Evolutionary conservation across 495 filamentous ascomycete genomes (phyloP).

Genomic region (Penicillium canariense): DNA sequence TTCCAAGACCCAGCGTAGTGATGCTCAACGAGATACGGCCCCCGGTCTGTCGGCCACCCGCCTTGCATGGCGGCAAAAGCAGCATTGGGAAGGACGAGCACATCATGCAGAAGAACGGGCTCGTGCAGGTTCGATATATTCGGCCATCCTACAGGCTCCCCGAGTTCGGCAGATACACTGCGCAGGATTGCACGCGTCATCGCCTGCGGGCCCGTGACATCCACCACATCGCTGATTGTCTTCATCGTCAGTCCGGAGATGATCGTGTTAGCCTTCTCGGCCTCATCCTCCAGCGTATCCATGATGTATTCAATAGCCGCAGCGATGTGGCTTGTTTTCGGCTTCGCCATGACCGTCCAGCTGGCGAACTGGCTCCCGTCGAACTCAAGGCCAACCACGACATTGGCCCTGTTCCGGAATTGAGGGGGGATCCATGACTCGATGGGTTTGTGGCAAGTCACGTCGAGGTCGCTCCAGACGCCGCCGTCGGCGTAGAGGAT

Average conservation of each 20-base stretch:
- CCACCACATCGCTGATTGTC: slow-evolving; percentile 19
- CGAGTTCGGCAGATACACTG: slow-evolving; percentile 14
- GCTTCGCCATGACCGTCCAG: slow-evolving; percentile 41
- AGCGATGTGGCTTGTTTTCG: slow-evolving; percentile 15
- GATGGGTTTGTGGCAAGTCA: slow-evolving; percentile 33
- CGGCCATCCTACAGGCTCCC: slow-evolving; percentile 11
- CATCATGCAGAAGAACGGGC: slow-evolving; percentile 24
- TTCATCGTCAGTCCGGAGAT: slow-evolving; percentile 7
- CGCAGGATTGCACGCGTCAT: slow-evolving; percentile 16
- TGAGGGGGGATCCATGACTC: slow-evolving; percentile 36
- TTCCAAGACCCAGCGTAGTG: slow-evolving; percentile 35
- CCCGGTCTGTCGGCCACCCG: slow-evolving; percentile 13
- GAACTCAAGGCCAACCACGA: slow-evolving; percentile 44
- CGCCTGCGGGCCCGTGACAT: slow-evolving; percentile 23
- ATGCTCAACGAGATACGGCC: slow-evolving; percentile 29
- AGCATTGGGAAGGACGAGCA: slow-evolving; percentile 29
- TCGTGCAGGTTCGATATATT: slow-evolving; percentile 22
- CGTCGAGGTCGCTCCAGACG: slow-evolving; percentile 47
- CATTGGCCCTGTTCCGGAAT: slow-evolving; percentile 22
- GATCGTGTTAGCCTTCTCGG: background rate
- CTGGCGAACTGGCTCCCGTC: slow-evolving; percentile 40
- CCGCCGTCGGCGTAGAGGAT: slow-evolving; percentile 42
- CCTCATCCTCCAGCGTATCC: slow-evolving; percentile 5
- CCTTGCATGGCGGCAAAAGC: slow-evolving; percentile 24
- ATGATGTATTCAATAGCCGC: slow-evolving; percentile 24